Evolutionary conservation across 352 stramenopile genomes (phyloP), one percentile per base, ranked within the genome.

Genomic region (Pythium angustatum): DNA sequence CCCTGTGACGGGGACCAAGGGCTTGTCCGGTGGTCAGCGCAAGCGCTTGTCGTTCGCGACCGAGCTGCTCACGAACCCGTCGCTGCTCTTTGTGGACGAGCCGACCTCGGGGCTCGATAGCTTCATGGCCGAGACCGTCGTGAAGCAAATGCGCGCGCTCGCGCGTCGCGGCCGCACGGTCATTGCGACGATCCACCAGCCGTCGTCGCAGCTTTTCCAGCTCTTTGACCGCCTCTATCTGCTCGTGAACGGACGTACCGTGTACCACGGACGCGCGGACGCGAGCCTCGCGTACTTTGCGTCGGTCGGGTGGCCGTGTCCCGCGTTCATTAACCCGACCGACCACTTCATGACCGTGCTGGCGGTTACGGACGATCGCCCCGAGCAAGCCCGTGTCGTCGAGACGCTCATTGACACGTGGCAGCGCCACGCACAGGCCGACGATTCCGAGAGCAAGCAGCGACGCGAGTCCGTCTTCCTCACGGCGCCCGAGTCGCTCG

Each of bases 81-180:
- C 83, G 38, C 52, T 93, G 2, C 64, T 97, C 19, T 94, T 96
- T 50, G 75, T 94, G 36, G 90, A 97, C 60, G 89, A 97, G 62
- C 85, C 85, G 11, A 91, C 82, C 4, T 85, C 77, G 9, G 88
- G 73, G 0, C 66, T 90, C 6, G 75, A 85, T 54, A 81, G 70
- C 54, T 86, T 73, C 62, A 87, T 86, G 75, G 70, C 77, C 24
- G 78, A 88, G 55, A 68, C 67, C 0, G 83, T 90, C 7, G 69
- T 83, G 41, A 38, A 58, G 14, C 77, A 87, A 30, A 66, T 89
- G 36, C 74, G 76, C 44, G 73, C 89, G 34, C 69, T 97, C 9
- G 85, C 88, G 2, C 81, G 86, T 44, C 66, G 81, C 26, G 87
- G 89, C 1, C 87, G 91, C 50, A 97, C 87, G 0, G 76, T 97